Conservation (phyloP, 345 rosid genomes). For the Erodium maritimum region DNA sequence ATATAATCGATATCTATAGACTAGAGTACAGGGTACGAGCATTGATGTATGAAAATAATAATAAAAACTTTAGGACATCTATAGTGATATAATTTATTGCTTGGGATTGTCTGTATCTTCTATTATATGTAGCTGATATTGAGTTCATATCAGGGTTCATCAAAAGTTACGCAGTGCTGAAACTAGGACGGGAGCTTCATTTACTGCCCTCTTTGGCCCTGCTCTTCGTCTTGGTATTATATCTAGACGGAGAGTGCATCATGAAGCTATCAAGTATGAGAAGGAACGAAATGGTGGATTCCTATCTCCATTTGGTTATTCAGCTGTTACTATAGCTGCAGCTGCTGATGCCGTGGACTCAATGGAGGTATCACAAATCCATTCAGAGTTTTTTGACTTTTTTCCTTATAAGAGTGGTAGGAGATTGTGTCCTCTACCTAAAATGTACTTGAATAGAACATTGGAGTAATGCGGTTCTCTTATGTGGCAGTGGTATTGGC, state of each 20-base stretch:
- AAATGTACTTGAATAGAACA: background rate
- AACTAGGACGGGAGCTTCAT: constrained; percentile 69
- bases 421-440: background rate
- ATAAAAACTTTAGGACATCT: too few species aligned
- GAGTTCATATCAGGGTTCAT: constrained; percentile 47
- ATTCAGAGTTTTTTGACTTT: background rate
- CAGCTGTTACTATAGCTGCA: constrained; percentile 56
- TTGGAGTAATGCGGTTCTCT: constrained; percentile 7
- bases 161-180: constrained; percentile 48
- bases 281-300: constrained; percentile 82
- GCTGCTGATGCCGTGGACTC: constrained; percentile 61
- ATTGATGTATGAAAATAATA: too few species aligned
- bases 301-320: constrained; percentile 83
- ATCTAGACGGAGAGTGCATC: constrained; percentile 70
- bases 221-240: constrained; percentile 65
- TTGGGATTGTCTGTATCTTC: background rate
- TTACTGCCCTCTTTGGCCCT: constrained; percentile 58
- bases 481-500: constrained; percentile 69
- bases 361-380: constrained; percentile 49
- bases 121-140: constrained; percentile 4
- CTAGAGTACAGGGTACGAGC: background rate
- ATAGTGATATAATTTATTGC: too few species aligned
- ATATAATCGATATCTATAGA: too few species aligned
- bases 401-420: background rate
- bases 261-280: constrained; percentile 64